Conservation (phyloP, 441 rosid genomes). For the Gossypium davidsonii region DNA sequence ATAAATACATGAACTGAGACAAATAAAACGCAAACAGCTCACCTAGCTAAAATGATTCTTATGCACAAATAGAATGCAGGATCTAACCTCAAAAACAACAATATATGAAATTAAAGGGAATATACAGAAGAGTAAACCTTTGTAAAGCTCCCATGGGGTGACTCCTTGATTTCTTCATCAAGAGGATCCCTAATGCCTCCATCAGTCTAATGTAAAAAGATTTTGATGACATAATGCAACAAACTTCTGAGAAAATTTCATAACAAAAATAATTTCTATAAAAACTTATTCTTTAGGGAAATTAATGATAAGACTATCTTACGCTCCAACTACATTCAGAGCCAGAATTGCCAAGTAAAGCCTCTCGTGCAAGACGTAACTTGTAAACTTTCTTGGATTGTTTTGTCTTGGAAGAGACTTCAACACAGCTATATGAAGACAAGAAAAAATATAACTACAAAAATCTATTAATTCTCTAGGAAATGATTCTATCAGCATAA, state of each 20-base stretch:
- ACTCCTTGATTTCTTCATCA: conserved; percentile 35
- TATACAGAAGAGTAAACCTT: conserved; percentile 34
- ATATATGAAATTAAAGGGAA: neutral
- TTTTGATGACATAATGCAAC: conserved; percentile 2
- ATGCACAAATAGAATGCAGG: neutral
- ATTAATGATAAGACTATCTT: conserved; percentile 9
- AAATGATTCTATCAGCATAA: neutral
- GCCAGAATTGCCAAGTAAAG: conserved; percentile 32
- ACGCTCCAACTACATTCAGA: conserved; percentile 57
- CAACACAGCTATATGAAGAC: conserved; percentile 33
- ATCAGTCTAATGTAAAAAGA: conserved; percentile 28
- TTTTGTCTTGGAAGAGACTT: conserved; percentile 63
- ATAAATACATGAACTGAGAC: neutral
- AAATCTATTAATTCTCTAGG: neutral
- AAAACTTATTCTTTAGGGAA: neutral
- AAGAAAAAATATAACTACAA: neutral
- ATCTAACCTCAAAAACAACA: neutral
- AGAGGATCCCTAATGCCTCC: conserved; percentile 59
- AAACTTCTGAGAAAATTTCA: neutral
- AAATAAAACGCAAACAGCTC: neutral
- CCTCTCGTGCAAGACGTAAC: conserved; percentile 51
- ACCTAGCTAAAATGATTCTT: neutral
- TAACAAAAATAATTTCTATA: neutral
- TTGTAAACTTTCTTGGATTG: conserved; percentile 47
- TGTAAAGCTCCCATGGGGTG: conserved; percentile 66